These are phyloP conservation scores for Macrophomina pseudophaseolina DNA, from an alignment of 2,329 filamentous ascomycete genomes.

Conservation along the genomic window DNA sequence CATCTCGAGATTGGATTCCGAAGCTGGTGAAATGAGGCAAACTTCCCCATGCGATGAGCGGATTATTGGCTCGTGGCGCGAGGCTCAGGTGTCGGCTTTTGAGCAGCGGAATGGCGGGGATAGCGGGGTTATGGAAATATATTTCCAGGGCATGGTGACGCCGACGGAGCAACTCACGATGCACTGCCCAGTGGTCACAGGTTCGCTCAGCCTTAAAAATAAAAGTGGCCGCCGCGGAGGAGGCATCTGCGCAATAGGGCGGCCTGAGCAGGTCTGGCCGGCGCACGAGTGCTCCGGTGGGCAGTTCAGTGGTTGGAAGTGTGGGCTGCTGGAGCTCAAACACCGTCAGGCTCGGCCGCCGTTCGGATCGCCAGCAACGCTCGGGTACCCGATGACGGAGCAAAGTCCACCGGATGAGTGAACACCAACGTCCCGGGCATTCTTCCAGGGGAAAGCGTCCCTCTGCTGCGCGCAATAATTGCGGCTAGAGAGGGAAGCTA, in stretches of 20 bases:
- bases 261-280: constrained; percentile 10
- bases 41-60: not conserved
- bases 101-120: constrained; percentile 3
- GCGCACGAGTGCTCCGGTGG: constrained; percentile 19
- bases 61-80: not conserved
- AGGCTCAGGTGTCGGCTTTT: not conserved
- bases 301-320: constrained; percentile 4
- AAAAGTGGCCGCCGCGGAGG: constrained; percentile 2
- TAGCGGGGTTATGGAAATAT: constrained; percentile 20
- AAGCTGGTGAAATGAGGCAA: not conserved
- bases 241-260: not conserved
- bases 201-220: constrained; percentile 12
- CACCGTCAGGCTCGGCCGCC: constrained; percentile 19
- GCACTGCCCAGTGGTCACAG: not conserved
- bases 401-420: constrained; percentile 1
- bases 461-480: too few species aligned
- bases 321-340: constrained; percentile 17
- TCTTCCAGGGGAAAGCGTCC: too few species aligned
- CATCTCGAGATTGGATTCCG: not conserved
- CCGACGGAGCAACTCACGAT: constrained; percentile 8
- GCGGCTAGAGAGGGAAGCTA: too few species aligned
- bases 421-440: not conserved
- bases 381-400: constrained; percentile 19
- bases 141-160: not conserved
- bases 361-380: constrained; percentile 17